Conservation (phyloP, 2,329 filamentous ascomycete species). For the Trichoderma harzianum region DNA sequence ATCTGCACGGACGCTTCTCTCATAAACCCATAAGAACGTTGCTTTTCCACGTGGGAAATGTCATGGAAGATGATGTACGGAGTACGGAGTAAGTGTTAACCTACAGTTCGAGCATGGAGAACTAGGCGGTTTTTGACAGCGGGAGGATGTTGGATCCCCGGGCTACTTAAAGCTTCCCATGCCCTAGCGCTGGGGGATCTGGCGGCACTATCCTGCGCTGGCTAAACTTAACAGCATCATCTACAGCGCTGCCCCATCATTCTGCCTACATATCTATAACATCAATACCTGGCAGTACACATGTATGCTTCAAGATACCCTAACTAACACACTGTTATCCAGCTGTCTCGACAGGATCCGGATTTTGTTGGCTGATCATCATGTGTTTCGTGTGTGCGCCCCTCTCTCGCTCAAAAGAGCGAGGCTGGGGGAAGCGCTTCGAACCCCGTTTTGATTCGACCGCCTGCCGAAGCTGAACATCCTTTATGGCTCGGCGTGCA, state of each 20-base stretch:
- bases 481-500: neutral
- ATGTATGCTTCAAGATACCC: neutral
- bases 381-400: neutral
- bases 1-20: neutral
- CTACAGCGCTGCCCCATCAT: neutral
- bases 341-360: neutral
- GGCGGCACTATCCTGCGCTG: neutral
- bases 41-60: neutral
- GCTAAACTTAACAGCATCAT: neutral
- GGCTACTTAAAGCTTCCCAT: neutral
- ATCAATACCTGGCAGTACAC: neutral
- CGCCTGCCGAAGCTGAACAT: constrained; percentile 1
- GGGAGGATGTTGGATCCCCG: neutral
- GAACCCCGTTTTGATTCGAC: neutral
- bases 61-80: neutral
- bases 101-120: neutral
- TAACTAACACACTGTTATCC: neutral
- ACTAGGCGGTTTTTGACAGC: neutral
- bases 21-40: neutral
- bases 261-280: neutral
- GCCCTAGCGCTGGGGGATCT: neutral
- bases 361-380: neutral
- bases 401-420: neutral
- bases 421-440: constrained; percentile 5
- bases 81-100: neutral